These are phyloP conservation scores for Hypoxylon rickii DNA, from an alignment of 495 filamentous ascomycete genomes.

Conservation along the genomic window DNA sequence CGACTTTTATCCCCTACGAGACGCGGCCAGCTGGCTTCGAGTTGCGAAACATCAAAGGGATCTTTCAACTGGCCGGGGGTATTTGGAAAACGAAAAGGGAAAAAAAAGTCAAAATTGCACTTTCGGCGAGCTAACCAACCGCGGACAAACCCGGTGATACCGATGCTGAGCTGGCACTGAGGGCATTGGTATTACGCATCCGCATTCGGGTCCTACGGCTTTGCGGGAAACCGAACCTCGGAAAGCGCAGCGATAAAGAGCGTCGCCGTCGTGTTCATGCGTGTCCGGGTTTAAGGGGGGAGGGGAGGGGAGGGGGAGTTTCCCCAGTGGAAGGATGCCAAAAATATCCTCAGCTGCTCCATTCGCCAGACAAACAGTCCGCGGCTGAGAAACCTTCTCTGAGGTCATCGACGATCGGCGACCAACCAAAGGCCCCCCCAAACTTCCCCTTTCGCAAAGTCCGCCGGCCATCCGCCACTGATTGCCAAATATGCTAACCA, in stretches of 20 bases:
- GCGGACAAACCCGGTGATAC: slow-evolving; percentile 22
- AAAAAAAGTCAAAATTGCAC: slow-evolving; percentile 17
- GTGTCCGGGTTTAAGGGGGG: slow-evolving; percentile 1
- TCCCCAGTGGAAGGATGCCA: slow-evolving; percentile 20
- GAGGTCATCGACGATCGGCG: not conserved
- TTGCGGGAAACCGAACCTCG: not conserved
- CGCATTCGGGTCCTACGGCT: slow-evolving; percentile 20
- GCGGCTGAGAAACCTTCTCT: slow-evolving; percentile 24
- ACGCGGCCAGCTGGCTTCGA: slow-evolving; percentile 2
- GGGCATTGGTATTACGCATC: slow-evolving; percentile 23
- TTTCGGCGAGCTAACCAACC: slow-evolving; percentile 5
- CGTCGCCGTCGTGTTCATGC: slow-evolving; percentile 2
- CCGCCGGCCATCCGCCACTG: not conserved
- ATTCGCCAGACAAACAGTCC: not conserved
- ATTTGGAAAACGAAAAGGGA: not conserved
- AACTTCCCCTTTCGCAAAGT: not conserved
- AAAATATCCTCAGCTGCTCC: slow-evolving; percentile 22
- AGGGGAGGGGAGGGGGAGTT: not conserved
- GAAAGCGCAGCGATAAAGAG: not conserved
- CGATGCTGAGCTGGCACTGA: slow-evolving; percentile 30
- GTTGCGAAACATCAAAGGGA: slow-evolving; percentile 13
- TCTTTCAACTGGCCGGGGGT: not conserved
- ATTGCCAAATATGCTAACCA: not conserved
- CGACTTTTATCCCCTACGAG: slow-evolving; percentile 8
- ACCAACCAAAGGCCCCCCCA: slow-evolving; percentile 11